Evolutionary conservation across 257 asterid genomes (phyloP), one percentile per base, ranked within the genome.

Genomic region (Scutellaria galericulata): DNA sequence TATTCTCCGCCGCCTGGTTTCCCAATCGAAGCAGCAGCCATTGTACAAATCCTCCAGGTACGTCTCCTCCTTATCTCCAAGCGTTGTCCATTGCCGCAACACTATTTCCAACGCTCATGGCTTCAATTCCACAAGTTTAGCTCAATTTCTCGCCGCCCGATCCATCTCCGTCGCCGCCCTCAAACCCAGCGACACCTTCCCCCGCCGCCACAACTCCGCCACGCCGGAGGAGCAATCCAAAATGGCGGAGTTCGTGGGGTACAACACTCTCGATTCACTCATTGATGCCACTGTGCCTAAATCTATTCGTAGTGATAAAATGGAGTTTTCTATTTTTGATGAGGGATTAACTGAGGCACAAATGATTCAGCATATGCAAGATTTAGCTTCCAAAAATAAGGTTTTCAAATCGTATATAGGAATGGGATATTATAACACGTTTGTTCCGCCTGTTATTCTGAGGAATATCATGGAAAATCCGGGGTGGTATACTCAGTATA

Each of bases 401-500:
- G 75, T 92, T 12, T 87, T 75, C 73, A 92, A 95, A 80, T 95
- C 99, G 0, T 92, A 46, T 69, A 88, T 95, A 47, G 99, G 99
- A 5, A 95, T 95, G 99, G 99, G 99, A 0, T 95, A 95, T 57
- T 95, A 95, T 64, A 80, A 85, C 45, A 95, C 99, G 1, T 84
- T 57, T 69, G 97, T 95, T 0, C 99, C 99, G 2, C 98, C 97
- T 55, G 99, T 95, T 9, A 95, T 95, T 31, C 72, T 95, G 83
- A 79, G 99, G 78, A 93, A 95, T 46, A 83, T 95, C 5, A 71
- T 92, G 94, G 99, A 95, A 27, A 95, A 95, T 68, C 99, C 99
- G 2, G 99, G 89, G 68, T 95, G 99, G 99, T 95, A 95, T 61
- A 95, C 99, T 60, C 99, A 95, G 79, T 95, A 95, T 54, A 95